These are phyloP conservation scores for Teunomyces barrocoloradensis DNA, from an alignment of 805 yeast species.

Conservation along the genomic window DNA sequence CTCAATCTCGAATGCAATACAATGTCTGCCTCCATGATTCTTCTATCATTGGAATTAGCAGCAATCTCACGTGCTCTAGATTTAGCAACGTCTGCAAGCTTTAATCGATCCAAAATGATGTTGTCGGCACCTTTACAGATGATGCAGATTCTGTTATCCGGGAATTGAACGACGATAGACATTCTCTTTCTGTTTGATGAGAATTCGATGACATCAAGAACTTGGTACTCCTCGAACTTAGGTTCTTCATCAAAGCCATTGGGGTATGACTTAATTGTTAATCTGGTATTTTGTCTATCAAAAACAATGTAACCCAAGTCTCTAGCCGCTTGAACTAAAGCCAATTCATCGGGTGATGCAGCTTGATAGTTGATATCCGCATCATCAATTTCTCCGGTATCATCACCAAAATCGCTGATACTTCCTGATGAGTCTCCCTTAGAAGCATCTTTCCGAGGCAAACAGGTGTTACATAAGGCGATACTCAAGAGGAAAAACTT, in stretches of 20 bases:
- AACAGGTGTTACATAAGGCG: constrained; percentile 87
- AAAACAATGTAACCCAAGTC: constrained; percentile 89
- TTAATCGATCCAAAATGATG: constrained; percentile 73
- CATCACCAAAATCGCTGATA: constrained; percentile 4
- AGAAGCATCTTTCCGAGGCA: constrained; percentile 54
- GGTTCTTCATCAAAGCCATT: constrained; percentile 70
- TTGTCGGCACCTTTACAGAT: constrained; percentile 97
- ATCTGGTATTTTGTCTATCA: constrained; percentile 57
- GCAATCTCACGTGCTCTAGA: constrained; percentile 65
- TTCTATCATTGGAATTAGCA: constrained; percentile 57
- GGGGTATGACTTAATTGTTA: constrained; percentile 79
- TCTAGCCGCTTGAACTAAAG: constrained; percentile 89
- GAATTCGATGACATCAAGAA: constrained; percentile 82
- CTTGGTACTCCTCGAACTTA: constrained; percentile 62
- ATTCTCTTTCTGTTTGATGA: constrained; percentile 86
- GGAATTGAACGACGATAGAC: constrained; percentile 81
- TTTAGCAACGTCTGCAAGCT: constrained; percentile 55
- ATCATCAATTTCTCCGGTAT: constrained; percentile 13
- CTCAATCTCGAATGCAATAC: constrained; percentile 58
- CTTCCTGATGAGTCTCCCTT: constrained; percentile 1
- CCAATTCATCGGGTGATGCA: constrained; percentile 95
- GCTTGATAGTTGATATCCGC: constrained; percentile 73
- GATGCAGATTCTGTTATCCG: constrained; percentile 70
- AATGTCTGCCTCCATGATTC: constrained; percentile 72
- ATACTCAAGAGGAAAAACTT: constrained; percentile 76